Conservation (phyloP, 495 filamentous ascomycete genomes). For the Podospora pseudoanserina region DNA sequence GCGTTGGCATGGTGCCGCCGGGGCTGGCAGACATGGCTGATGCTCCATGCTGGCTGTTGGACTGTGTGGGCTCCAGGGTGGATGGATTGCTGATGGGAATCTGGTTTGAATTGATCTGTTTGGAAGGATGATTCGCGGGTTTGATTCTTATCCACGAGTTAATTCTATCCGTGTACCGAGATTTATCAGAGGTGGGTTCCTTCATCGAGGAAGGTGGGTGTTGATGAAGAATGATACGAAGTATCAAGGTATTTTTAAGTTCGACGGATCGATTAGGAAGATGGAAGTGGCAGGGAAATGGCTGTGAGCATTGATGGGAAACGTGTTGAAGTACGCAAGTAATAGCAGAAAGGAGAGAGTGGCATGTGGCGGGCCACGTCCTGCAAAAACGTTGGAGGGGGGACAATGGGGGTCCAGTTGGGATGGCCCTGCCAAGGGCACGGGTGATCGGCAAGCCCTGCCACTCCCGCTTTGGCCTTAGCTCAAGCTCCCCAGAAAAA, state of each 20-base stretch:
- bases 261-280: background rate
- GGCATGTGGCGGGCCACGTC: background rate
- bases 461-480: background rate
- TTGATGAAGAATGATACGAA: background rate
- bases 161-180: slow-evolving; percentile 3
- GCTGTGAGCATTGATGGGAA: background rate
- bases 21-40: slow-evolving; percentile 3
- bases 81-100: slow-evolving; percentile 2
- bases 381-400: slow-evolving; percentile 1
- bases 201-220: slow-evolving; percentile 21
- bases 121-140: slow-evolving; percentile 13
- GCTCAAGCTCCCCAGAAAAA: background rate
- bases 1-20: background rate
- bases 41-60: slow-evolving; percentile 13
- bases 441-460: slow-evolving; percentile 4
- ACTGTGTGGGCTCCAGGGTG: background rate
- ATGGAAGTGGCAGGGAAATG: background rate
- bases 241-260: slow-evolving; percentile 7
- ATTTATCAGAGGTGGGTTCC: slow-evolving; percentile 12
- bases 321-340: background rate
- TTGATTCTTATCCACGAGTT: background rate
- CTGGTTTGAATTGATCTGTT: slow-evolving; percentile 11
- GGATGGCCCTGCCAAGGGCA: slow-evolving; percentile 2
- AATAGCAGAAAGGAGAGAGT: background rate
- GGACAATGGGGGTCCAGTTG: background rate